Conservation (phyloP, 148 eudicot species). For the Tetragonia tetragonoides region DNA sequence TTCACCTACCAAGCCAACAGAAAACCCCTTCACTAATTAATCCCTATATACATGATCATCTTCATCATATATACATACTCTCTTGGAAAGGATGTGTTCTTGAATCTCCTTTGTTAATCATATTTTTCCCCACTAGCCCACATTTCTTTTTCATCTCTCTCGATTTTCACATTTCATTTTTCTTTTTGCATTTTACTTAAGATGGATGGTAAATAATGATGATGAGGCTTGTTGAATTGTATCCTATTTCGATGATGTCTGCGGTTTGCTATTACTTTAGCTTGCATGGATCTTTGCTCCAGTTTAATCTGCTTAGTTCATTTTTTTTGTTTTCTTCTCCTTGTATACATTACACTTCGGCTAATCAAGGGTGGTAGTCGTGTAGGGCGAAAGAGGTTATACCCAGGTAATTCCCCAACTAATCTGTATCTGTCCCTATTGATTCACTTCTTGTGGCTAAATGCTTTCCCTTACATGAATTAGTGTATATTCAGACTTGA, state of each 20-base stretch:
- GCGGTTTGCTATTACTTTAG: constrained; percentile 26
- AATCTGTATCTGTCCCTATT: neutral
- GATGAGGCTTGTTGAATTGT: neutral
- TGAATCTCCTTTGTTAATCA: neutral
- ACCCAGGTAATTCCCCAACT: constrained; percentile 8
- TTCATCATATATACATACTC: neutral
- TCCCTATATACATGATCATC: constrained; percentile 16
- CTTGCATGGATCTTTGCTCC: constrained; percentile 30
- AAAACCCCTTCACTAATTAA: constrained; percentile 16
- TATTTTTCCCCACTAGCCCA: neutral
- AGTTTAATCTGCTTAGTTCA: constrained; percentile 11
- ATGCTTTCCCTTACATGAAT: neutral
- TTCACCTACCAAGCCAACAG: constrained; percentile 71
- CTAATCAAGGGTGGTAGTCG: constrained; percentile 20
- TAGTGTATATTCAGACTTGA: neutral
- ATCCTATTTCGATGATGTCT: neutral
- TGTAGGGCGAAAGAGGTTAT: neutral
- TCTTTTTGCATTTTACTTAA: neutral
- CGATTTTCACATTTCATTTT: no score
- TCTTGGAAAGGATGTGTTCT: neutral
- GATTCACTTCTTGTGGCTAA: neutral
- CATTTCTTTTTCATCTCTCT: neutral
- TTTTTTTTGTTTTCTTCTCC: constrained; percentile 20
- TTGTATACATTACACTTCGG: constrained; percentile 19
- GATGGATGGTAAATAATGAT: constrained; percentile 1